Percentiles rank a stretch among this genome's conserved stretches.
Evolutionary conservation across 2,329 filamentous ascomycete genomes (phyloP).

Genomic region (Hypomyces perniciosus): DNA sequence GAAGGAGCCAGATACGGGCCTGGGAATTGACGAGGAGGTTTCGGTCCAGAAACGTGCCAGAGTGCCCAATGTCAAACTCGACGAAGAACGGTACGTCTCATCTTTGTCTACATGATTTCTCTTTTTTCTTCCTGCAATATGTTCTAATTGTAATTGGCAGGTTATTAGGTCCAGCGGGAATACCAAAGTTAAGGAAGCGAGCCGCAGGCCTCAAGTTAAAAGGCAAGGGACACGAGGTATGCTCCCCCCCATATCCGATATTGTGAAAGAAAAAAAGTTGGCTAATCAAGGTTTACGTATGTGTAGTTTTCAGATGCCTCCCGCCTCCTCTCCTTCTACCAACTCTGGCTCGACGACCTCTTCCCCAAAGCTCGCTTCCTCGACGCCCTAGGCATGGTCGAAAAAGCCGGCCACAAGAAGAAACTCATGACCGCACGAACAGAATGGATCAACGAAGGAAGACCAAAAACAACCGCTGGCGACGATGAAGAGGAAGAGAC

Average conservation of each 20-base stretch:
- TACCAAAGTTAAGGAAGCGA: constrained; percentile 71
- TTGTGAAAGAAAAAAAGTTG: not conserved
- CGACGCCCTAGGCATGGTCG: constrained; percentile 83
- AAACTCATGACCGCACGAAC: constrained; percentile 66
- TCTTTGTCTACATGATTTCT: not conserved
- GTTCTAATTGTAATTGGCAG: constrained; percentile 34
- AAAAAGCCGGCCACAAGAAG: constrained; percentile 86
- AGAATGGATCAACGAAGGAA: constrained; percentile 78
- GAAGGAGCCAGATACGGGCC: constrained; percentile 43
- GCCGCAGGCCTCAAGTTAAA: constrained; percentile 72
- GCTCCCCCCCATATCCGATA: not conserved
- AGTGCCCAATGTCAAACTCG: constrained; percentile 73
- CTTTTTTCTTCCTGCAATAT: not conserved
- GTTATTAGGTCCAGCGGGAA: constrained; percentile 75
- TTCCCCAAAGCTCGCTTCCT: constrained; percentile 92
- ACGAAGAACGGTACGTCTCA: constrained; percentile 60
- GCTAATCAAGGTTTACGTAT: not conserved
- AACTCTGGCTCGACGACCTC: constrained; percentile 93
- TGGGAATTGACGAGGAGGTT: constrained; percentile 84
- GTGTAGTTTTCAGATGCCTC: constrained; percentile 74
- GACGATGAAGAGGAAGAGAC: constrained; percentile 27
- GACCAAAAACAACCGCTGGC: constrained; percentile 40
- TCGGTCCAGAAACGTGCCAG: constrained; percentile 70
- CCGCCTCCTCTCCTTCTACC: constrained; percentile 81
- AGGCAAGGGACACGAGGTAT: constrained; percentile 88